Conservation (phyloP, 2,329 filamentous ascomycete species). For the Beauveria bassiana region DNA sequence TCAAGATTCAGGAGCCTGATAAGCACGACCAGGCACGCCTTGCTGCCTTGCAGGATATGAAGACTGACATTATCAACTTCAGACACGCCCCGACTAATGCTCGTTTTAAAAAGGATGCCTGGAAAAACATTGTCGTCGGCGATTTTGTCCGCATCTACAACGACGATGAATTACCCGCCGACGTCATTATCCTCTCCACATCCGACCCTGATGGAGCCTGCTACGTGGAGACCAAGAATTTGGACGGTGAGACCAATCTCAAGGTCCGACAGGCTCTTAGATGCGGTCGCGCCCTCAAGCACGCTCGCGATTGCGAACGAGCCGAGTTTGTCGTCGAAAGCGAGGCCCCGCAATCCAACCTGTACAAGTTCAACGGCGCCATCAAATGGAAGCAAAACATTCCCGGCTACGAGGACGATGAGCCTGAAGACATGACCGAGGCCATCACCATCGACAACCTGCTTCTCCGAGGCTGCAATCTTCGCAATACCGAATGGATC, state of each 20-base stretch:
- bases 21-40: slow-evolving; percentile 26
- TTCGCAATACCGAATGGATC: slow-evolving; percentile 94
- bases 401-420: slow-evolving; percentile 51
- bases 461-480: slow-evolving; percentile 82
- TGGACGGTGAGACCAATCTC: slow-evolving; percentile 95
- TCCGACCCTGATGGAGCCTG: slow-evolving; percentile 91
- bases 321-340: slow-evolving; percentile 84
- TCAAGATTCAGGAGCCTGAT: slow-evolving; percentile 32
- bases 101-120: slow-evolving; percentile 84
- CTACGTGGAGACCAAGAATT: slow-evolving; percentile 95
- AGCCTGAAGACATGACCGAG: slow-evolving; percentile 74
- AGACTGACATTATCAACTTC: slow-evolving; percentile 63
- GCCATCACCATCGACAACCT: slow-evolving; percentile 93
- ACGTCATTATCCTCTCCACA: slow-evolving; percentile 85
- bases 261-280: slow-evolving; percentile 90
- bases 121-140: slow-evolving; percentile 92
- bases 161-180: slow-evolving; percentile 89
- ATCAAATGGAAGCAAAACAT: slow-evolving; percentile 78
- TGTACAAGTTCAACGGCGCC: slow-evolving; percentile 90
- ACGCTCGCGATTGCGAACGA: slow-evolving; percentile 86
- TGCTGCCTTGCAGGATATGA: slow-evolving; percentile 35
- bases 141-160: slow-evolving; percentile 97
- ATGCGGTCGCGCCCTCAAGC: slow-evolving; percentile 72
- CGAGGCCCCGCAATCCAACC: slow-evolving; percentile 82
- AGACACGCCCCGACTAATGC: slow-evolving; percentile 59